A percentile compares a stretch with the other conserved stretches of the same genome.
Conservation (phyloP, 495 filamentous ascomycete genomes). For the Penicillium cinerascens region DNA sequence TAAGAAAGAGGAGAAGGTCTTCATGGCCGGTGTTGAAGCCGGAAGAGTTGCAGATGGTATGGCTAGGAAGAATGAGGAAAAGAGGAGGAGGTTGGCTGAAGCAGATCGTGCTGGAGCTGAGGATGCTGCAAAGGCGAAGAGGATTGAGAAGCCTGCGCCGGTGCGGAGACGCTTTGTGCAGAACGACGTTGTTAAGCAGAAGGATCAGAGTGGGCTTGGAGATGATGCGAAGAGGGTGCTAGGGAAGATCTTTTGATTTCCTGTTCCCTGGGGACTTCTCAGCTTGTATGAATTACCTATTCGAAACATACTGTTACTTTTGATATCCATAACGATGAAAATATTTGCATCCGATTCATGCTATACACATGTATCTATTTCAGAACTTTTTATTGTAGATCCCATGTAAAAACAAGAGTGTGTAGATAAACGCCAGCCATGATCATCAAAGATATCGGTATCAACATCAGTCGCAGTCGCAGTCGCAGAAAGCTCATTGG, state of each 20-base stretch:
- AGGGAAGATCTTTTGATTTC: constrained; percentile 67
- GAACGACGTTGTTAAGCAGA: constrained; percentile 52
- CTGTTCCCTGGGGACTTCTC: background rate
- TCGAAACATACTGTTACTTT: background rate
- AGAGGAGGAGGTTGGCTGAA: constrained; percentile 36
- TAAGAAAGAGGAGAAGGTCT: constrained; percentile 78
- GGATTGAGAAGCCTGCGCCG: constrained; percentile 21
- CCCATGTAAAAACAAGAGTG: constrained; percentile 10
- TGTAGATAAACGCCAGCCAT: constrained; percentile 28
- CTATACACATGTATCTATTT: constrained; percentile 8
- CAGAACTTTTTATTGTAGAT: constrained; percentile 15
- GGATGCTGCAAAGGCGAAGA: background rate
- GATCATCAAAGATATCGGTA: constrained; percentile 29
- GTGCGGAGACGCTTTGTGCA: constrained; percentile 70
- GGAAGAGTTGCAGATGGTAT: constrained; percentile 73
- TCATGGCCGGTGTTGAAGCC: constrained; percentile 76
- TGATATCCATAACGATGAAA: constrained; percentile 1
- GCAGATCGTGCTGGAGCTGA: constrained; percentile 16
- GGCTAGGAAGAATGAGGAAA: constrained; percentile 59
- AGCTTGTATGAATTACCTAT: background rate
- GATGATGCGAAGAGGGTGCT: constrained; percentile 74
- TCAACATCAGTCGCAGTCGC: background rate
- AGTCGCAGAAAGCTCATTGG: constrained; percentile 23
- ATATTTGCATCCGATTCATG: constrained; percentile 1
- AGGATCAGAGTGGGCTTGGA: constrained; percentile 44